These are phyloP conservation scores for Vitis hybrid DNA, from an alignment of 177 flowering plant genomes.

Conservation along the genomic window DNA sequence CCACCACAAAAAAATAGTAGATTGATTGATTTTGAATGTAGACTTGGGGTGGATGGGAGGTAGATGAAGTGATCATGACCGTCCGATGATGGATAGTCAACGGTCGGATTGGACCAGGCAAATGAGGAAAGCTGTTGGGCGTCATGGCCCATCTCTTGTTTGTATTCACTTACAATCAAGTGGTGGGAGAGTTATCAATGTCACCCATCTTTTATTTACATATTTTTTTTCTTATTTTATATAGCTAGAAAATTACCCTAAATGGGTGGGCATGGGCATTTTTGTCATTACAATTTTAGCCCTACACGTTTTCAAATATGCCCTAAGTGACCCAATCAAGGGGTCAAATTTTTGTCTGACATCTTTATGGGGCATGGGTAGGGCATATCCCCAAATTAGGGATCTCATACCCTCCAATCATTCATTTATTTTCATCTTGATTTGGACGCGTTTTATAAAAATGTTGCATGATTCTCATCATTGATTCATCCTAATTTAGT, in stretches of 20 bases:
- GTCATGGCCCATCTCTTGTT: slow-evolving; percentile 12
- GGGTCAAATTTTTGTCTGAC: slow-evolving; percentile 11
- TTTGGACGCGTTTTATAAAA: neutral
- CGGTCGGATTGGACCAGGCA: slow-evolving; percentile 11
- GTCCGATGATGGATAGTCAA: slow-evolving; percentile 6
- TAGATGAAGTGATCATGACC: neutral
- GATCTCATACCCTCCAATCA: neutral
- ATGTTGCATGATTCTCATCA: neutral
- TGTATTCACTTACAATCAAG: slow-evolving; percentile 6
- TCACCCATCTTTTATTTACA: neutral
- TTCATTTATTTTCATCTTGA: slow-evolving; percentile 6
- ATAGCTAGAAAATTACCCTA: neutral
- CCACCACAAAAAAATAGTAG: no score
- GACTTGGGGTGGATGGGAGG: no score
- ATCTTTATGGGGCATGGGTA: slow-evolving; percentile 8
- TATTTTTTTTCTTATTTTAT: neutral
- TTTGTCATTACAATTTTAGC: neutral
- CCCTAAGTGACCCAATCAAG: neutral
- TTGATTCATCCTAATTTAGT: neutral
- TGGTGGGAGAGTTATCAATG: neutral
- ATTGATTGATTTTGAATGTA: no score
- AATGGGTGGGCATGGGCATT: neutral
- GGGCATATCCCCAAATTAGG: slow-evolving; percentile 4
- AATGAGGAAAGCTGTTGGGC: neutral
- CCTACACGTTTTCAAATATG: neutral